Evolutionary conservation across 495 filamentous ascomycete genomes (phyloP).

Genomic region (Tuber magnatum): DNA sequence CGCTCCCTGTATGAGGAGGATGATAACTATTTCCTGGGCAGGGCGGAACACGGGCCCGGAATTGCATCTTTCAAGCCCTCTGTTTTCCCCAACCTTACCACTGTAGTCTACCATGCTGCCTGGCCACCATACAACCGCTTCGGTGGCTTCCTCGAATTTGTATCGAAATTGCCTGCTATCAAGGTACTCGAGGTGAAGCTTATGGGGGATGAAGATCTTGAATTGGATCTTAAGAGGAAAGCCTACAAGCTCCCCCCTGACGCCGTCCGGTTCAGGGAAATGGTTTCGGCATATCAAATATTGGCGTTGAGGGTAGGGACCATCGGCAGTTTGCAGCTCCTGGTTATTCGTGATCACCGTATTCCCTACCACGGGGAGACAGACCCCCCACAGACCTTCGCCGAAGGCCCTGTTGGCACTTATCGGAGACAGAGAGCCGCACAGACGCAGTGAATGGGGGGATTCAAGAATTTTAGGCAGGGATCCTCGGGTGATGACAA

Average conservation of each 20-base stretch:
- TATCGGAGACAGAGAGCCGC: background rate
- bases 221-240: constrained; percentile 27
- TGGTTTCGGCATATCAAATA: constrained; percentile 24
- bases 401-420: background rate
- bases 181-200: constrained; percentile 20
- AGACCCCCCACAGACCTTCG: background rate
- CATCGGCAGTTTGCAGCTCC: background rate
- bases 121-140: constrained; percentile 29
- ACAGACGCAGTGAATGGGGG: background rate
- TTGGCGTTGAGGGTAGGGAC: constrained; percentile 25
- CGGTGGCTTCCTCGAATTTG: constrained; percentile 28
- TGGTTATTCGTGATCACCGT: background rate
- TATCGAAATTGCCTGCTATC: constrained; percentile 15
- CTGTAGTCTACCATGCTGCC: constrained; percentile 23
- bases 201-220: constrained; percentile 26
- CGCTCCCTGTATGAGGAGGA: constrained; percentile 10
- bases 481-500: background rate
- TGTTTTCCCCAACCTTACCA: constrained; percentile 22
- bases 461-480: background rate
- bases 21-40: constrained; percentile 12
- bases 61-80: constrained; percentile 24
- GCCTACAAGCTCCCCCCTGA: constrained; percentile 22
- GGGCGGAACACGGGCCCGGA: constrained; percentile 11
- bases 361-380: constrained; percentile 1
- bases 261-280: constrained; percentile 23